phyloP scores from a whole-genome alignment of 1,284 basidiomycete genomes.

The Caloboletus inedulis region DNA sequence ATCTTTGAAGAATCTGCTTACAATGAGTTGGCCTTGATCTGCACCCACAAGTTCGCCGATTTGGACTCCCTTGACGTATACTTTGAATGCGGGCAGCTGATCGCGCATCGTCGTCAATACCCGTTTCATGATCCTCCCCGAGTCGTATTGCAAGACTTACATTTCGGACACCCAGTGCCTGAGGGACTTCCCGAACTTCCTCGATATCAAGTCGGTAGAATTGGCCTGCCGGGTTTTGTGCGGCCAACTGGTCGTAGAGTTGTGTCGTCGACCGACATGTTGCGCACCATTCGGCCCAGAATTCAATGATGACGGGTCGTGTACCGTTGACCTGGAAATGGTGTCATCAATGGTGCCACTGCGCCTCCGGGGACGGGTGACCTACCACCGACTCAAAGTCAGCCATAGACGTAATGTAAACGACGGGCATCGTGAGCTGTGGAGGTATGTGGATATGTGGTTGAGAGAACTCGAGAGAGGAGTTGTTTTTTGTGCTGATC shows the following conservation, averaged over 20 bases:
- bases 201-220: constrained; percentile 87
- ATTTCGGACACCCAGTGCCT: constrained; percentile 72
- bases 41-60: constrained; percentile 65
- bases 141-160: constrained; percentile 37
- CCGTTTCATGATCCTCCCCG: constrained; percentile 13
- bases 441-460: constrained; percentile 13
- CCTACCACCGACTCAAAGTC: constrained; percentile 27
- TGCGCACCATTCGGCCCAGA: constrained; percentile 71
- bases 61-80: constrained; percentile 68
- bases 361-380: background rate
- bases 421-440: constrained; percentile 21
- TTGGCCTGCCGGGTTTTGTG: constrained; percentile 37
- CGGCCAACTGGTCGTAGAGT: constrained; percentile 71
- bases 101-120: constrained; percentile 11
- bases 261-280: constrained; percentile 79
- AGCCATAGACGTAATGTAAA: constrained; percentile 26
- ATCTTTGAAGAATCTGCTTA: constrained; percentile 16
- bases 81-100: constrained; percentile 75
- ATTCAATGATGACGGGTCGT: constrained; percentile 69
- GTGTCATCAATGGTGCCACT: constrained; percentile 7
- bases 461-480: constrained; percentile 10
- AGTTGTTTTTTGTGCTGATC: constrained; percentile 21
- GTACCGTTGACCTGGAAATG: constrained; percentile 53
- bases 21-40: constrained; percentile 33
- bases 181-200: constrained; percentile 47